These are phyloP conservation scores for Plasmodium gaboni DNA, from an alignment of 169 alveolate genomes.

Conservation along the genomic window DNA sequence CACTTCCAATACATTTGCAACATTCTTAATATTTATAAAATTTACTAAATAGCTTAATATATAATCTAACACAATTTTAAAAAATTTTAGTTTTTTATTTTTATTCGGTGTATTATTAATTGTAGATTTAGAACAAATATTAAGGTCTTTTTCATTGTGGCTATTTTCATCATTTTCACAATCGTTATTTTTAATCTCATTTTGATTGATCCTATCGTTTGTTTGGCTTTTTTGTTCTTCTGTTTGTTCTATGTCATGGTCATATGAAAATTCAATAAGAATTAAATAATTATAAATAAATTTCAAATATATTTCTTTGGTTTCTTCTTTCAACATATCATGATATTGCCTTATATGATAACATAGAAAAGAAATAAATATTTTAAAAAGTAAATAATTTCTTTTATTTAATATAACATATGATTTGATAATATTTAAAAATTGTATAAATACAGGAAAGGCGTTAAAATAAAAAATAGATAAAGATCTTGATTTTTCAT, in stretches of 20 bases:
- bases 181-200: not conserved
- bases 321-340: slow-evolving; percentile 34
- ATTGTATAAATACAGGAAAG: slow-evolving; percentile 38
- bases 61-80: slow-evolving; percentile 11
- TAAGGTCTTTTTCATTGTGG: not conserved
- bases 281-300: slow-evolving; percentile 39
- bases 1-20: slow-evolving; percentile 33
- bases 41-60: slow-evolving; percentile 19
- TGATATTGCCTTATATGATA: slow-evolving; percentile 32
- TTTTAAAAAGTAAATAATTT: slow-evolving; percentile 25
- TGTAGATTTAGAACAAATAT: no score
- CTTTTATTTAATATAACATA: slow-evolving; percentile 12
- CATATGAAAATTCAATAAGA: slow-evolving; percentile 15
- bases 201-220: not conserved
- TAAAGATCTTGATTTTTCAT: slow-evolving; percentile 67
- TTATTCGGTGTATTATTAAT: not conserved
- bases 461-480: slow-evolving; percentile 43
- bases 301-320: slow-evolving; percentile 50
- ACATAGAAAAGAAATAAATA: slow-evolving; percentile 35
- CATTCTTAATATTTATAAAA: slow-evolving; percentile 24
- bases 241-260: not conserved
- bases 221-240: not conserved
- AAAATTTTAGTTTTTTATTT: slow-evolving; percentile 4
- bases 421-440: slow-evolving; percentile 31
- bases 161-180: not conserved